Conservation (phyloP, 2,329 filamentous ascomycete genomes). For the Didymellaceae sp. region DNA sequence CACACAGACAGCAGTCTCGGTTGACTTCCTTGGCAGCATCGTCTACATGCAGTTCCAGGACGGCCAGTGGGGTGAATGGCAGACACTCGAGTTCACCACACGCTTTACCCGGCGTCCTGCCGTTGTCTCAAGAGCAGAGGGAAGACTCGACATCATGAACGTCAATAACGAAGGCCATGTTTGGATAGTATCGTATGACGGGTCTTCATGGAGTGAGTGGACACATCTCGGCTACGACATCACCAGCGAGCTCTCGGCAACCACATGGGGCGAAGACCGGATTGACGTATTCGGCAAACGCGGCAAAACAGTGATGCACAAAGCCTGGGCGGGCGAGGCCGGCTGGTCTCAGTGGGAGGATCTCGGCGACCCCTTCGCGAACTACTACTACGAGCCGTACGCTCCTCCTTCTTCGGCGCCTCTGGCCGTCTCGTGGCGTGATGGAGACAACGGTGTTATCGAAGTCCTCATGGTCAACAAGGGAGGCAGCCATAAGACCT, state of each 20-base stretch:
- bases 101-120: neutral
- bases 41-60: neutral
- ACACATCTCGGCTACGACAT: neutral
- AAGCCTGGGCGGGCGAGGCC: neutral
- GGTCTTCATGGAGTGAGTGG: neutral
- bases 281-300: constrained; percentile 9
- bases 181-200: neutral
- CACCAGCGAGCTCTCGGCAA: neutral
- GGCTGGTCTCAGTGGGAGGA: constrained; percentile 6
- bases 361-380: neutral
- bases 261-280: neutral
- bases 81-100: neutral
- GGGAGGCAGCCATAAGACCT: constrained; percentile 8
- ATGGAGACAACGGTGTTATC: constrained; percentile 3
- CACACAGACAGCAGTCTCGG: neutral
- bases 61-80: neutral
- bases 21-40: neutral
- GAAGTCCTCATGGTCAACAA: constrained; percentile 7
- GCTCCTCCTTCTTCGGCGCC: neutral
- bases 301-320: neutral
- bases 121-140: neutral
- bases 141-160: neutral
- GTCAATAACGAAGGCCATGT: neutral
- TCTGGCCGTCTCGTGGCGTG: constrained; percentile 3
- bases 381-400: neutral